Evolutionary conservation across 2,329 filamentous ascomycete genomes (phyloP), one percentile per base, ranked within the genome.

Genomic region (Fusarium sp.): DNA sequence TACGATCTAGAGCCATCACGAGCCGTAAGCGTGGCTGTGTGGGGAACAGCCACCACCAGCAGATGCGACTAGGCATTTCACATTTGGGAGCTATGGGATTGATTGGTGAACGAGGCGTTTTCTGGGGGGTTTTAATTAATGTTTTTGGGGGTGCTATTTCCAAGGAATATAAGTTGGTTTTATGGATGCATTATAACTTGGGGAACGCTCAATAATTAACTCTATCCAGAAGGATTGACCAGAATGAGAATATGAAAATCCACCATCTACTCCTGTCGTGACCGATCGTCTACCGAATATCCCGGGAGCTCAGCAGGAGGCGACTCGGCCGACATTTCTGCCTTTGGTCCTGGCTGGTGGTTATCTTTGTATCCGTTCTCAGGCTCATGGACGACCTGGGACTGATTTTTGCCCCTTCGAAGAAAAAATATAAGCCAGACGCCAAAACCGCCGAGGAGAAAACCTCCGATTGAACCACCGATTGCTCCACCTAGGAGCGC

Each of bases 21-120:
- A 31, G 46, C 44, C 31, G 29, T 65, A 40, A 9, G 55, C 59
- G 46, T 35, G 53, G 61, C 62, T 66, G 40, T 49, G 49, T 29
- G 24, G 29, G 22, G 33, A 40, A 64, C 62, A 73, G 70, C 70
- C 70, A 64, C 70, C 70, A 61, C 67, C 62, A 68, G 70, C n/a
- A 22, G 12, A 33, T 42, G 27, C 16, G 31, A 61, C 59, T 57
- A 66, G 69, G 65, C 69, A 56, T 22, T 17, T 66, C 38, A 35
- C 14, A 7, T 12, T 42, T 36, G 51, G 2, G n/a, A 27, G 31
- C 44, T 42, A 16, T 60, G 12, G n/a, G 9, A 46, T 24, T 38
- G 38, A n/a, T 14, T 10, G 4, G n/a, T n/a, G n/a, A n/a, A 29
- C 31, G 7, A 5, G 57, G 58, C 53, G 33, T 56, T 56, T 56